Base-by-base conservation (phyloP, 331 rosid species). In the Ulmus americana region DNA sequence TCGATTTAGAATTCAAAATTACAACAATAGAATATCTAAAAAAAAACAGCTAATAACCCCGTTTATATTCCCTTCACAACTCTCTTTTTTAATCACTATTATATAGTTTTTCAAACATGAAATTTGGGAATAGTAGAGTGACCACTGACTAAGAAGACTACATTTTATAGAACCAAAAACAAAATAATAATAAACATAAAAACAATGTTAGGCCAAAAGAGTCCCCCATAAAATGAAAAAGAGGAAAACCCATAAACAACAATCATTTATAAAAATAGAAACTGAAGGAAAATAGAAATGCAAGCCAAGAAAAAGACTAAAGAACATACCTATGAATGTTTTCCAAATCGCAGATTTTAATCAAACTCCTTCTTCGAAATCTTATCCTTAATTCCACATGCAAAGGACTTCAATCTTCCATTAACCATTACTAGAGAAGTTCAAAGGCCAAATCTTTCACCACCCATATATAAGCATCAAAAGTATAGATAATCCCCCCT, bases 61-160 rank as follows among this genome's bases (percentile, higher is more conserved):
- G 6, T 54, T 7, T 54, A 16, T 2, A 2, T 50, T 2, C 5
- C 8, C 13, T 16, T 54, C 4, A 54, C 22, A 1, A 16, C 10
- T 54, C 3, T 14, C 8, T 10, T 2, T 20, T 20, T 20, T 20
- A 20, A 20, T 20, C 22, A 20, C 22, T 20, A 20, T 20, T 20
- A 20, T 22, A 12, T 6, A 18, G 10, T 5, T 55, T 6, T 38
- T 43, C 15, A 55, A 10, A 45, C 7, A 20, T 45, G 13, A 78
- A 59, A 81, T 70, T 70, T 41, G 67, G 42, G 72, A 81, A 74
- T 69, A 67, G 75, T 74, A 85, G 22, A 20, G 2, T 20, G 22
- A 20, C 22, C 78, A 81, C 85, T 63, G 74, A 58, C 66, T 55
- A 50, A 52, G 62, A 72, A 76, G 77, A 71, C 59, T 70, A 64